These are phyloP conservation scores for Quercus berberidifolia DNA, from an alignment of 306 rosid species.

Conservation along the genomic window DNA sequence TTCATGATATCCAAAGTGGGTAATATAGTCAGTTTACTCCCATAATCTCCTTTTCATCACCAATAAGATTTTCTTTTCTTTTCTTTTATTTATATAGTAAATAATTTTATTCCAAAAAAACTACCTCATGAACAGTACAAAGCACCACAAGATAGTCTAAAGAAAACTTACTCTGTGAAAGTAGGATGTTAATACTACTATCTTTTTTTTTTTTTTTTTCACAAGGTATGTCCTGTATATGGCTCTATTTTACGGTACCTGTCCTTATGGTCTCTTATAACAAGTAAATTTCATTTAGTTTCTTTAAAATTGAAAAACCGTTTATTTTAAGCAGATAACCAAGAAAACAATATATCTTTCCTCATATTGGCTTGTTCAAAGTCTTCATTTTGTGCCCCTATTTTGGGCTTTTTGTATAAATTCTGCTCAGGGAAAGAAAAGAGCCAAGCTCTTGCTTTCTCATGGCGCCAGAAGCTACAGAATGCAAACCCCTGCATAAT, in stretches of 20 bases:
- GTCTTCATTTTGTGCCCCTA: no score
- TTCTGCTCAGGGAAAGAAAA: no score
- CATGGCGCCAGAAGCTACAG: no score
- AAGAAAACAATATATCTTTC: no score
- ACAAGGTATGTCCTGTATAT: no score
- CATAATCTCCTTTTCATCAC: not conserved
- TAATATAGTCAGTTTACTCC: not conserved
- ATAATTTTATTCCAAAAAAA: no score
- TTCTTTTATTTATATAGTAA: not conserved
- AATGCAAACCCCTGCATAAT: no score
- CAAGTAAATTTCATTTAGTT: not conserved
- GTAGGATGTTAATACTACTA: not conserved
- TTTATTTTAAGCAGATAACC: not conserved
- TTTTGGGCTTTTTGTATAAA: no score
- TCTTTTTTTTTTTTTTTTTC: not conserved
- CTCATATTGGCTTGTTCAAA: no score
- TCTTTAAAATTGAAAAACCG: not conserved
- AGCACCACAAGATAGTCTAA: not conserved
- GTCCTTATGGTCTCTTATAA: not conserved
- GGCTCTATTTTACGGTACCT: no score
- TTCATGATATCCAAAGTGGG: not conserved
- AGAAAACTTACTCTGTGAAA: not conserved
- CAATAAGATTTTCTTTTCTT: not conserved
- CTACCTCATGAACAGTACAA: no score
- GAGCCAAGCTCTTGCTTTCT: no score